Evolutionary conservation across 1,284 basidiomycete species (phyloP), one percentile per base, ranked within the genome.

Genomic region (Xerocomus nothofagi): DNA sequence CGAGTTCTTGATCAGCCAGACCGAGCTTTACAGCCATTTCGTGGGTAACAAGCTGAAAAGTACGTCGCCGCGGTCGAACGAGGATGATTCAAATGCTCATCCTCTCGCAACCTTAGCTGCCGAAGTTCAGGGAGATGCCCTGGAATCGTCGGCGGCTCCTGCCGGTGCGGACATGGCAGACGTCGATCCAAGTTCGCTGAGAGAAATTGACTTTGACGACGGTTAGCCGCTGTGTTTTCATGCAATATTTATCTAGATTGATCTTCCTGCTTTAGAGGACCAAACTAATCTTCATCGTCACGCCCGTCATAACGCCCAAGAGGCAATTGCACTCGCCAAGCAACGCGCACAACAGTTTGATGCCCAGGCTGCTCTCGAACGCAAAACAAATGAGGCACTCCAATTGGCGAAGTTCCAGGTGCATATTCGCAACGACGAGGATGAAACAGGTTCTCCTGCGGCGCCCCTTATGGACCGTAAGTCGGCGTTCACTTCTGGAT

Each of bases 1-100:
- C 50, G 98, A 99, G 73, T 99, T 99, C 77, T 77, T 99, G 70
- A 96, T 99, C 71, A 98, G 93, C 53, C 97, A 99, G 73, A 99
- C 97, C 11, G 97, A 99, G 70, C 81, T 99, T 11, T 99, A 99
- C 73, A 97, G 93, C 59, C 97, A 99, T 76, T 99, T 99, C 77
- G 93, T 99, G 52, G 96, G 97, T 33, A 98, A 88, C 72, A 99
- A 99, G 74, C 82, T 99, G 61, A 98, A 97, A 75, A 98, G 91
- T 92, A 67, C 62, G 86, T 75, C 29, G 17, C 40, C 44, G 20
- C 46, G 21, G 33, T 46, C 36, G 43, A 39, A 42, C 27, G 39
- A 47, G 51, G 44, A 47, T 46, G 38, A 49, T 36, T 21, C 49
- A 49, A 44, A 32, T 59, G 41, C 48, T 64, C 51, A 61, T 55